Conservation (phyloP, 129 eudicot genomes). For the Helianthus tuberosus region DNA sequence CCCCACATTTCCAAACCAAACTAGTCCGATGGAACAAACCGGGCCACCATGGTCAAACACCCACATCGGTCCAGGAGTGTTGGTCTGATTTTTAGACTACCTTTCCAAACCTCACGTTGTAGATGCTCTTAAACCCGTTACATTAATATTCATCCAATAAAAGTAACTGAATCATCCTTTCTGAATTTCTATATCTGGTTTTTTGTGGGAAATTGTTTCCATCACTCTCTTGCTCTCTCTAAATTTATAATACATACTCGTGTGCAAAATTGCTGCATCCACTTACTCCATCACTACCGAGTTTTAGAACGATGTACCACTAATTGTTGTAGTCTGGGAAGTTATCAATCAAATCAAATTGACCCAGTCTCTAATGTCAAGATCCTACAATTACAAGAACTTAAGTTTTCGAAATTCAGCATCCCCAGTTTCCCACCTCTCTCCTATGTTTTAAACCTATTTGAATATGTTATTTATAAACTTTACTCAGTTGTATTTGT, state of each 20-base stretch:
- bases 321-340: conserved; percentile 23
- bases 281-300: neutral
- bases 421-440: conserved; percentile 18
- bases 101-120: no score
- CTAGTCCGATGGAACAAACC: no score
- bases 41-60: no score
- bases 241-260: neutral
- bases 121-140: no score
- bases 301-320: conserved; percentile 15
- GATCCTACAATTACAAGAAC: conserved; percentile 16
- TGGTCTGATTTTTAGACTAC: no score
- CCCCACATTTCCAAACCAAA: no score
- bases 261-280: neutral
- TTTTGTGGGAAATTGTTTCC: neutral
- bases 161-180: no score
- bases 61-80: no score
- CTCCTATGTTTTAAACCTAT: neutral
- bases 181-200: no score
- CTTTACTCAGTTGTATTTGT: no score
- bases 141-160: no score
- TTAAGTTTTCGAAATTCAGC: conserved; percentile 1
- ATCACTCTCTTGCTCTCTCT: neutral
- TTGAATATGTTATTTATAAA: no score
- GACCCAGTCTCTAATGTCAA: conserved; percentile 13
- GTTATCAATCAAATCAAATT: neutral